phyloP scores from a whole-genome alignment of 2,329 filamentous ascomycete genomes.

The Verticillium albo-atrum region DNA sequence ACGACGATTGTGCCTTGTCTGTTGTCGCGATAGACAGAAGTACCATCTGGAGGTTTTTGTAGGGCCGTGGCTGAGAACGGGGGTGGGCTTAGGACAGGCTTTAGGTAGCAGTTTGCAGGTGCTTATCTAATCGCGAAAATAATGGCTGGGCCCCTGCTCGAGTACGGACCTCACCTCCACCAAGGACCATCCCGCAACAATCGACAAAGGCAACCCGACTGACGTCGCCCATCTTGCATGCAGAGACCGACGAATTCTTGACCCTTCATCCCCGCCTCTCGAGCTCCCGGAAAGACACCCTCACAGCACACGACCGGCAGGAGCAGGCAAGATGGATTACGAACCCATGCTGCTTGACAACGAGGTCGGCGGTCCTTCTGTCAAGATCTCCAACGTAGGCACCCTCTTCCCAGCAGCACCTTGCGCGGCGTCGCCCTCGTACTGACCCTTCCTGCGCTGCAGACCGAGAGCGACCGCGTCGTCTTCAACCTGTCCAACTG shows the following conservation, averaged over 20 bases:
- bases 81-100: no score
- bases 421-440: background rate
- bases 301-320: background rate
- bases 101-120: no score
- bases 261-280: background rate
- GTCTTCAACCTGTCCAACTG: slow-evolving; percentile 90
- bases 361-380: slow-evolving; percentile 50
- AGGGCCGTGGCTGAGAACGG: no score
- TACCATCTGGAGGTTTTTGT: no score
- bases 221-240: background rate
- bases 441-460: slow-evolving; percentile 10
- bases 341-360: slow-evolving; percentile 57
- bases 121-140: background rate
- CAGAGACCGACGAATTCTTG: background rate
- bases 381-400: slow-evolving; percentile 57
- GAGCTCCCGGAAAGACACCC: background rate
- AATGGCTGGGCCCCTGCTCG: background rate
- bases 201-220: background rate
- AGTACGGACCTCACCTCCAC: background rate
- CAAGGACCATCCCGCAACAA: background rate
- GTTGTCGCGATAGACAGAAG: no score
- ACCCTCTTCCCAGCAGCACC: background rate
- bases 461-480: slow-evolving; percentile 78
- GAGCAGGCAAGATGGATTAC: slow-evolving; percentile 44
- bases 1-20: no score